Evolutionary conservation across 1,139 yeast genomes (phyloP).

Genomic region (Pichia sp.): DNA sequence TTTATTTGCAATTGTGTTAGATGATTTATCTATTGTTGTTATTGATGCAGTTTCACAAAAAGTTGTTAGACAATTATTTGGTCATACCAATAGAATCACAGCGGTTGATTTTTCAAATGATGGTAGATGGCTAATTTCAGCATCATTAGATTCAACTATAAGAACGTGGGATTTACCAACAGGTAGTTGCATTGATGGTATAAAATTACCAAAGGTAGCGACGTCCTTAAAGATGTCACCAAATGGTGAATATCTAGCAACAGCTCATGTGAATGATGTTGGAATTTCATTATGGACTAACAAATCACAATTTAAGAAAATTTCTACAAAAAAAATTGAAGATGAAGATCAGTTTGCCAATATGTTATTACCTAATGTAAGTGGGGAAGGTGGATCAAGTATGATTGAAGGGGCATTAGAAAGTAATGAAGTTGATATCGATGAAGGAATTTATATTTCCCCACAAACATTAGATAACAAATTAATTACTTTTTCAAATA

Average conservation of each 20-base stretch:
- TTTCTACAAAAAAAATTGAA: slow-evolving; percentile 67
- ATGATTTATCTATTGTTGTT: slow-evolving; percentile 78
- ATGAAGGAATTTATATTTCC: slow-evolving; percentile 42
- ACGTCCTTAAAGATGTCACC: slow-evolving; percentile 81
- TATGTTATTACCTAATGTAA: slow-evolving; percentile 63
- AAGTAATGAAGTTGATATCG: slow-evolving; percentile 18
- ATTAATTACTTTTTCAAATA: slow-evolving; percentile 67
- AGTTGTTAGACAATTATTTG: slow-evolving; percentile 81
- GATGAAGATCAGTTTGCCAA: slow-evolving; percentile 66
- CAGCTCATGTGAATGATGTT: slow-evolving; percentile 85
- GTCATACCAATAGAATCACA: slow-evolving; percentile 86
- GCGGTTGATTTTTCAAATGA: slow-evolving; percentile 88
- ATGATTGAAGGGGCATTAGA: slow-evolving; percentile 76
- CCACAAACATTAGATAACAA: slow-evolving; percentile 58
- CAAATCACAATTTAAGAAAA: slow-evolving; percentile 70
- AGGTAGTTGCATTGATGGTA: slow-evolving; percentile 95
- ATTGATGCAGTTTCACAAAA: slow-evolving; percentile 77
- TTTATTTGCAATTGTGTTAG: slow-evolving; percentile 77
- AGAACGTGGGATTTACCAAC: slow-evolving; percentile 98
- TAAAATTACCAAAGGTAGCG: slow-evolving; percentile 68
- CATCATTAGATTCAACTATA: slow-evolving; percentile 78
- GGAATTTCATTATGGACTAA: slow-evolving; percentile 94
- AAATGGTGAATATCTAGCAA: slow-evolving; percentile 85
- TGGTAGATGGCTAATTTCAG: slow-evolving; percentile 91
- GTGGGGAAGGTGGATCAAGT: slow-evolving; percentile 76